Conservation (phyloP, 1,284 basidiomycete genomes). For the Phlebopus sp. region DNA sequence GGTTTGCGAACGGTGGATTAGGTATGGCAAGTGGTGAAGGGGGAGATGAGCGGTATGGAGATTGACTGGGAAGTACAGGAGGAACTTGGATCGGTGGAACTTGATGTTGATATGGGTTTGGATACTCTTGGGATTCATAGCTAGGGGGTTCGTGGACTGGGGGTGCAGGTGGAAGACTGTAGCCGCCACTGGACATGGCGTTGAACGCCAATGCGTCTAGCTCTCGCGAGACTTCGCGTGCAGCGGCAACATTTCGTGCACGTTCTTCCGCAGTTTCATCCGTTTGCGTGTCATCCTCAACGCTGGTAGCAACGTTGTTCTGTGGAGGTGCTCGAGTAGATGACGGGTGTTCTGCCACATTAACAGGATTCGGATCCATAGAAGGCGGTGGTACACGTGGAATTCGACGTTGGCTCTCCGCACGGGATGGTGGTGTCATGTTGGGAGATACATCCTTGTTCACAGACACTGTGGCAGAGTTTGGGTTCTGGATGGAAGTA, state of each 20-base stretch:
- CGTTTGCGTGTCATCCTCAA: slow-evolving; percentile 7
- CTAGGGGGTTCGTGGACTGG: slow-evolving; percentile 17
- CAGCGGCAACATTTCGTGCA: slow-evolving; percentile 59
- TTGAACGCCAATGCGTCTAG: slow-evolving; percentile 53
- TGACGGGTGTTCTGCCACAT: slow-evolving; percentile 1
- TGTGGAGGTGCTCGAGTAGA: slow-evolving; percentile 5
- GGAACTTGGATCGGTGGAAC: not conserved
- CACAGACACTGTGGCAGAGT: slow-evolving; percentile 1
- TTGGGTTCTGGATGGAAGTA: not conserved
- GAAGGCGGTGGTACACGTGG: slow-evolving; percentile 29
- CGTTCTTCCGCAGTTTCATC: slow-evolving; percentile 34
- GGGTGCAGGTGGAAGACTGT: slow-evolving; percentile 19
- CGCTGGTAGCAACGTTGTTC: not conserved
- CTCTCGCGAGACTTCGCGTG: slow-evolving; percentile 63
- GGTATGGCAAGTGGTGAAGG: slow-evolving; percentile 32
- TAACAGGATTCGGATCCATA: slow-evolving; percentile 13
- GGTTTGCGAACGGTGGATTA: slow-evolving; percentile 27
- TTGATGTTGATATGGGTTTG: not conserved
- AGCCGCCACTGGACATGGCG: slow-evolving; percentile 33
- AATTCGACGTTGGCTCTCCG: slow-evolving; percentile 23
- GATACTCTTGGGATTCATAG: slow-evolving; percentile 3
- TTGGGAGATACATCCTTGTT: slow-evolving; percentile 4
- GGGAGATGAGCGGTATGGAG: slow-evolving; percentile 14
- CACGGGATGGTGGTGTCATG: slow-evolving; percentile 13
- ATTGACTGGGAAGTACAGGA: not conserved